These are phyloP conservation scores for Saccharomycopsis sp. DNA, from an alignment of 805 yeast species.

Conservation along the genomic window DNA sequence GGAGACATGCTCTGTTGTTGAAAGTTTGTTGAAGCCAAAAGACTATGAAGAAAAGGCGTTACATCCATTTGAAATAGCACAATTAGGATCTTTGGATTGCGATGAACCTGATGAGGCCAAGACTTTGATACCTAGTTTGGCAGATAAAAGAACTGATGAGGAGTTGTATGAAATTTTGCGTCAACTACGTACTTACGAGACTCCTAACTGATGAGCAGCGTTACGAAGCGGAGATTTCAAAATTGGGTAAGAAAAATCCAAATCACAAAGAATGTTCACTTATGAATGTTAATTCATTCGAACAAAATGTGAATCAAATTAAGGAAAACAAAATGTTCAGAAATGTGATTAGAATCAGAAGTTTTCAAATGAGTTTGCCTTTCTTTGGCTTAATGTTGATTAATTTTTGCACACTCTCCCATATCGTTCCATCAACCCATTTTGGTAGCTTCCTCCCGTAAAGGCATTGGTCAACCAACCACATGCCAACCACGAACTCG, in stretches of 20 bases:
- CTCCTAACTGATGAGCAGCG: slow-evolving; percentile 30
- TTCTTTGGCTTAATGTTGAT: slow-evolving; percentile 25
- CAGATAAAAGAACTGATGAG: slow-evolving; percentile 71
- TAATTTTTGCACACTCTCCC: slow-evolving; percentile 64
- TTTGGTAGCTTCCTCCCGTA: slow-evolving; percentile 88
- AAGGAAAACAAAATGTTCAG: too few relatives aligned
- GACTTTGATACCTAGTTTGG: slow-evolving; percentile 82
- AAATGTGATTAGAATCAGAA: too few relatives aligned
- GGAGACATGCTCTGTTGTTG: slow-evolving; percentile 89
- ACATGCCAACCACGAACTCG: slow-evolving; percentile 92
- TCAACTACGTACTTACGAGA: slow-evolving; percentile 65
- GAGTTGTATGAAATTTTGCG: slow-evolving; percentile 82
- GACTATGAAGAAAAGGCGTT: slow-evolving; percentile 51
- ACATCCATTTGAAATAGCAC: slow-evolving; percentile 95
- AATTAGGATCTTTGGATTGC: slow-evolving; percentile 77
- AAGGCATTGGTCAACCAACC: slow-evolving; percentile 93
- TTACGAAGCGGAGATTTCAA: too few relatives aligned
- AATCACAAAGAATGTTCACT: too few relatives aligned
- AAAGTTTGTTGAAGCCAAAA: slow-evolving; percentile 64
- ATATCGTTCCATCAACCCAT: slow-evolving; percentile 53
- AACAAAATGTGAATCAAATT: too few relatives aligned
- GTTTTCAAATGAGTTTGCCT: slow-evolving; percentile 12
- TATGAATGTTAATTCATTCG: too few relatives aligned
- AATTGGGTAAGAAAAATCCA: too few relatives aligned
- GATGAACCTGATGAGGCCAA: slow-evolving; percentile 97